These are phyloP conservation scores for Maudiozyma humilis DNA, from an alignment of 1,139 yeast species.

Conservation along the genomic window DNA sequence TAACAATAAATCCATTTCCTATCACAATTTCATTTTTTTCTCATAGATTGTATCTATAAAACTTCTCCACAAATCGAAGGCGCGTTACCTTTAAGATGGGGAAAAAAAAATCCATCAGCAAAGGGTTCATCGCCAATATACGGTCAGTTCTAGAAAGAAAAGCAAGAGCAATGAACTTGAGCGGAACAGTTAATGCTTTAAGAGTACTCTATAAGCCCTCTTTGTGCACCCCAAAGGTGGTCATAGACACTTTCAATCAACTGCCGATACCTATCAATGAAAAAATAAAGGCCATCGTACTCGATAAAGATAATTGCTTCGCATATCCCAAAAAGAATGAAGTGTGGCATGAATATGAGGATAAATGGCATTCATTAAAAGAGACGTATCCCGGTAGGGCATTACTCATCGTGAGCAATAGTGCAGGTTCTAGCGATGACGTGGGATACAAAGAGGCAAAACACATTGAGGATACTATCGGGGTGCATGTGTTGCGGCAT, in stretches of 20 bases:
- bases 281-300: constrained; percentile 65
- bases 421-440: constrained; percentile 88
- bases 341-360: constrained; percentile 67
- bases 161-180: constrained; percentile 38
- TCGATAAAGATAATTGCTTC: constrained; percentile 94
- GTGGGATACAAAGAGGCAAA: constrained; percentile 51
- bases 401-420: constrained; percentile 76
- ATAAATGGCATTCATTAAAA: constrained; percentile 51
- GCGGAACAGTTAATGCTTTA: constrained; percentile 66
- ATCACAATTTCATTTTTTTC: no score
- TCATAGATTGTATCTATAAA: no score
- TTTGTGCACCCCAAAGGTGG: constrained; percentile 59
- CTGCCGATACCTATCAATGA: constrained; percentile 41
- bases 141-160: background rate
- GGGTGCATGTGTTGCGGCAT: constrained; percentile 72
- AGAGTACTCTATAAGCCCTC: constrained; percentile 56
- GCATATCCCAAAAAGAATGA: constrained; percentile 75
- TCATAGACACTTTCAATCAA: constrained; percentile 56
- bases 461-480: constrained; percentile 56
- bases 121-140: no score
- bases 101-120: no score
- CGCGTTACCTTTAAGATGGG: no score
- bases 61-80: no score
- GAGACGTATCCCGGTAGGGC: constrained; percentile 54
- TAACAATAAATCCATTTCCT: no score